A percentile compares a stretch with the other conserved stretches of the same genome.
These are phyloP conservation scores for Aspergillus novoparasiticus DNA, from an alignment of 2,329 filamentous ascomycete genomes.

Conservation along the genomic window DNA sequence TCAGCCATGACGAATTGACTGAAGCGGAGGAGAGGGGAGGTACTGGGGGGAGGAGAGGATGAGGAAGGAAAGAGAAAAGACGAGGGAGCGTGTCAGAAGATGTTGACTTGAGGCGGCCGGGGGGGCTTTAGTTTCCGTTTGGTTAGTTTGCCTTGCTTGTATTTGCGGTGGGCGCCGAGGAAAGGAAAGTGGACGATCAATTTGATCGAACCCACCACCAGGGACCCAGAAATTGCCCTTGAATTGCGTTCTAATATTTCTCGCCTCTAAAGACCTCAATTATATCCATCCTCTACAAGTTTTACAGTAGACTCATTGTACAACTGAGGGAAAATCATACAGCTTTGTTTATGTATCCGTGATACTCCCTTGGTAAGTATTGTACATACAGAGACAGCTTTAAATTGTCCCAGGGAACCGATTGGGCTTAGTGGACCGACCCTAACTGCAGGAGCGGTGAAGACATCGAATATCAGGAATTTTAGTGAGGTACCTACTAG, in stretches of 20 bases:
- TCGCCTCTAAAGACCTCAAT: background rate
- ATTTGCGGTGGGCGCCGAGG: slow-evolving; percentile 1
- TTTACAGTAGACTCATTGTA: background rate
- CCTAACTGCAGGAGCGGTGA: slow-evolving; percentile 3
- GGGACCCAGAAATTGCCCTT: background rate
- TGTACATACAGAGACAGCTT: background rate
- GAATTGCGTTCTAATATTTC: background rate
- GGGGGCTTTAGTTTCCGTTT: background rate
- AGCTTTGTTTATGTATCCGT: background rate
- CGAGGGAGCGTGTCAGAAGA: slow-evolving; percentile 9
- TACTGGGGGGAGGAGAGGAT: slow-evolving; percentile 19
- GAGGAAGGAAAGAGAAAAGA: slow-evolving; percentile 14
- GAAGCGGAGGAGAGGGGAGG: slow-evolving; percentile 23
- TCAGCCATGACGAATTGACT: slow-evolving; percentile 35
- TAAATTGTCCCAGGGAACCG: background rate
- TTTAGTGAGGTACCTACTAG: too few species aligned
- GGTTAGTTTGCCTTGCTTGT: slow-evolving; percentile 1
- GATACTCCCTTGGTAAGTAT: too few species aligned
- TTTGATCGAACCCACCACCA: background rate
- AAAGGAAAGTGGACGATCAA: background rate
- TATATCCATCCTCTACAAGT: background rate
- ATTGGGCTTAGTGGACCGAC: slow-evolving; percentile 3
- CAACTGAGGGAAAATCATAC: background rate
- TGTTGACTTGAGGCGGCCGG: slow-evolving; percentile 4
- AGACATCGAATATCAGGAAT: background rate